Percentiles rank a stretch among this genome's conserved stretches.
Conservation (phyloP, 2,329 filamentous ascomycete species). For the Fusarium napiforme region DNA sequence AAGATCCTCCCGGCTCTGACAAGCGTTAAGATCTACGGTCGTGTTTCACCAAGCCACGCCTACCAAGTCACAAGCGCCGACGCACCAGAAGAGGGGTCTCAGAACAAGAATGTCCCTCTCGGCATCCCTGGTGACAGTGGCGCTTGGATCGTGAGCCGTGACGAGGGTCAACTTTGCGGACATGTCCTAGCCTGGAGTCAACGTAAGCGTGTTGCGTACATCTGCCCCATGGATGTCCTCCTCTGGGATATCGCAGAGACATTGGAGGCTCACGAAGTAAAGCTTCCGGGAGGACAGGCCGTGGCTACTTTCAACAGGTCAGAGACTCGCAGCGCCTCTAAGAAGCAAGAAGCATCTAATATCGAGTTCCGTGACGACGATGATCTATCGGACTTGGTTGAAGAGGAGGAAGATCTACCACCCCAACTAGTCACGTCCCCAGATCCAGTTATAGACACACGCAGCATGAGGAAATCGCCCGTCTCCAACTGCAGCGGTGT, state of each 20-base stretch:
- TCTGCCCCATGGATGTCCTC: constrained; percentile 93
- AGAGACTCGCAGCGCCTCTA: constrained; percentile 1
- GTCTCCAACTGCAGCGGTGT: constrained; percentile 24
- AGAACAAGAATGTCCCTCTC: constrained; percentile 53
- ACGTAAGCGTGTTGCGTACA: constrained; percentile 84
- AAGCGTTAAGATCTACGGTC: constrained; percentile 87
- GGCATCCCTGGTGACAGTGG: constrained; percentile 89
- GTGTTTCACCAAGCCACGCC: constrained; percentile 80
- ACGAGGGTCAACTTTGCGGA: constrained; percentile 82
- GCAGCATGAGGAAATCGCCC: constrained; percentile 7
- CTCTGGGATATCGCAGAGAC: constrained; percentile 86
- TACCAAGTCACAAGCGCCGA: constrained; percentile 66
- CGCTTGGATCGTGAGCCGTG: constrained; percentile 89
- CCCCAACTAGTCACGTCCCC: constrained; percentile 18
- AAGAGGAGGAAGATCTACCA: constrained; percentile 43
- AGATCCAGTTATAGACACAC: constrained; percentile 5
- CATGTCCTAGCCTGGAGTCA: constrained; percentile 91
- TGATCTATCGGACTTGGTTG: constrained; percentile 43
- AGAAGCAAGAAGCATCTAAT: constrained; percentile 9
- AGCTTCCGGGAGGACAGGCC: constrained; percentile 71
- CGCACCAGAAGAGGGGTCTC: constrained; percentile 26
- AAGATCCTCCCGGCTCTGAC: constrained; percentile 81
- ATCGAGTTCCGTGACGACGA: constrained; percentile 36
- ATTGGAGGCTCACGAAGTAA: constrained; percentile 75
- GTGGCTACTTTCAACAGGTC: constrained; percentile 47